Evolutionary conservation across 2,329 filamentous ascomycete species (phyloP).

Genomic region (Ophiognomonia clavigignenti-juglandacearum): DNA sequence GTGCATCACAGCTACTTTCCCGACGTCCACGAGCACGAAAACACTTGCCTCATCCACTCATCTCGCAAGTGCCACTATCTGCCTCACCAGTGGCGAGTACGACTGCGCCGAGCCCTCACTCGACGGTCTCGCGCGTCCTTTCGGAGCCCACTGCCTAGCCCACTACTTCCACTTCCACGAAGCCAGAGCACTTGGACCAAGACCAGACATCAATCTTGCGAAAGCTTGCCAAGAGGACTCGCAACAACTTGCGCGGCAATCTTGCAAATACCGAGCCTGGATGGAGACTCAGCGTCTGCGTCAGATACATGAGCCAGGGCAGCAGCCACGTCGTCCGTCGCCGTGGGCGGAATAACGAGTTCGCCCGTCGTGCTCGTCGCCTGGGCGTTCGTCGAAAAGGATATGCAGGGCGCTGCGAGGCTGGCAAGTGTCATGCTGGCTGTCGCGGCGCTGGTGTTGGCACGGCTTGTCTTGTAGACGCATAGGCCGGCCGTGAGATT

Average conservation of each 20-base stretch:
- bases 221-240: not conserved
- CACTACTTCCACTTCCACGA: not conserved
- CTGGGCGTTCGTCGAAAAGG: not conserved
- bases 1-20: no score
- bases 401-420: not conserved
- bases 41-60: no score
- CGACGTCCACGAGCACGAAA: no score
- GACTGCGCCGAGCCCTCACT: not conserved
- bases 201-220: not conserved
- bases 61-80: not conserved
- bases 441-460: not conserved
- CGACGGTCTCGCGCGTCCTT: not conserved
- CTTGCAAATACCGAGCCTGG: not conserved
- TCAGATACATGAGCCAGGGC: not conserved
- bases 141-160: not conserved
- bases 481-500: no score
- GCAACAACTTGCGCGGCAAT: not conserved
- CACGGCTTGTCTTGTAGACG: not conserved
- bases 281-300: not conserved
- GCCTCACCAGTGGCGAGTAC: not conserved
- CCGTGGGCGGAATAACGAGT: not conserved
- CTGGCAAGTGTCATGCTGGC: not conserved
- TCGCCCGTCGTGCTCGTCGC: no score
- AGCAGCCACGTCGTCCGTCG: not conserved
- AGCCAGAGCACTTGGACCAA: not conserved